Conservation (phyloP, 768 basidiomycete genomes). For the Calocybe cyanea region DNA sequence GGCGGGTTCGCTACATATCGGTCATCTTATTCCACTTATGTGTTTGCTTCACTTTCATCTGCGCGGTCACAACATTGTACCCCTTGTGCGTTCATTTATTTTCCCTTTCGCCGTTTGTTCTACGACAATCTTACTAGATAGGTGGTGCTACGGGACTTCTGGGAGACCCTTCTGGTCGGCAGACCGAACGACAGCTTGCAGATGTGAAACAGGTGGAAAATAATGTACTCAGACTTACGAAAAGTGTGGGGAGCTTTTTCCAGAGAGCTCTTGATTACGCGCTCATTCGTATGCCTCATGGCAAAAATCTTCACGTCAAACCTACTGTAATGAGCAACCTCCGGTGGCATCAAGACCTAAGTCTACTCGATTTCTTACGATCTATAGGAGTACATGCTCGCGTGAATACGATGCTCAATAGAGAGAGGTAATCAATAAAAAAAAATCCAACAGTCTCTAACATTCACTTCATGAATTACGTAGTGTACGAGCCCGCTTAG, state of each 20-base stretch:
- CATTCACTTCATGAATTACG: neutral
- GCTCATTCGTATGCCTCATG: slow-evolving; percentile 23
- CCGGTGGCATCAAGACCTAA: slow-evolving; percentile 73
- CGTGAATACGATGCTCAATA: slow-evolving; percentile 84
- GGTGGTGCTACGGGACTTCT: slow-evolving; percentile 96
- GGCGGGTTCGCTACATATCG: slow-evolving; percentile 84
- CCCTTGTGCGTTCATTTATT: slow-evolving; percentile 59
- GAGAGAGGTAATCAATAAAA: slow-evolving; percentile 65
- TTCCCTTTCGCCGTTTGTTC: neutral
- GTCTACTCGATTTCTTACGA: slow-evolving; percentile 81
- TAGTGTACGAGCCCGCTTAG: slow-evolving; percentile 81
- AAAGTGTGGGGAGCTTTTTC: slow-evolving; percentile 74
- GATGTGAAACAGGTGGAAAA: slow-evolving; percentile 51
- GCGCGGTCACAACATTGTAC: slow-evolving; percentile 78
- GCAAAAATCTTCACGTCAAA: slow-evolving; percentile 16
- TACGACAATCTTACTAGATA: slow-evolving; percentile 50
- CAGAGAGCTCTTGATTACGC: slow-evolving; percentile 61
- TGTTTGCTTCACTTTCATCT: slow-evolving; percentile 84
- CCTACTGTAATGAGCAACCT: slow-evolving; percentile 45
- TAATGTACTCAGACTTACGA: slow-evolving; percentile 64
- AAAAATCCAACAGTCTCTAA: neutral
- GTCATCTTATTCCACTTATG: slow-evolving; percentile 88
- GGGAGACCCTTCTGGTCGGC: slow-evolving; percentile 92
- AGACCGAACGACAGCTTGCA: slow-evolving; percentile 73
- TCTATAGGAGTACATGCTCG: slow-evolving; percentile 75